Conservation (phyloP, 1,139 yeast genomes). For the Geotrichum candidum region DNA sequence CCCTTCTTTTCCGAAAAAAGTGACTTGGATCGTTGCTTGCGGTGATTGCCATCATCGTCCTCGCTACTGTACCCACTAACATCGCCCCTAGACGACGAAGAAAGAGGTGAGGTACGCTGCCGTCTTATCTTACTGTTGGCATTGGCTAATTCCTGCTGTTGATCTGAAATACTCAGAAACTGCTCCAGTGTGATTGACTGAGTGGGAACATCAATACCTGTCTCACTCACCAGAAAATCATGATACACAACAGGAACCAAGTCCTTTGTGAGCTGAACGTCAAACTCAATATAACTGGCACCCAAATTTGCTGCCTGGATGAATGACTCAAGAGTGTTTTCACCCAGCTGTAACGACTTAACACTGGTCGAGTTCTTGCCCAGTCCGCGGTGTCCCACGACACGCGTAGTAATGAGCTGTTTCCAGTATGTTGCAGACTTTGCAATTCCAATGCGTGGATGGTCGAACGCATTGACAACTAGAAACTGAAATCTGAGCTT, state of each 20-base stretch:
- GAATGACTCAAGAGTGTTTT: constrained; percentile 90
- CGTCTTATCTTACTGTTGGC: background rate
- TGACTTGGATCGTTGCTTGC: constrained; percentile 26
- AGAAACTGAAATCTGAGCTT: constrained; percentile 68
- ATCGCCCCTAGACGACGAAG: constrained; percentile 14
- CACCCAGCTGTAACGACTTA: constrained; percentile 86
- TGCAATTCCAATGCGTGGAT: constrained; percentile 60
- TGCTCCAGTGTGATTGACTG: constrained; percentile 87
- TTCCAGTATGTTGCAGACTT: constrained; percentile 89
- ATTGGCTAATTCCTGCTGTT: constrained; percentile 14
- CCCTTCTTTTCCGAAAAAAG: constrained; percentile 19
- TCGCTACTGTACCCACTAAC: constrained; percentile 20
- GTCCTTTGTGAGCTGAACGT: constrained; percentile 94
- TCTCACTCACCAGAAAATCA: constrained; percentile 90
- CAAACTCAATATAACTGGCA: constrained; percentile 72
- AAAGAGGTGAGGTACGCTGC: background rate
- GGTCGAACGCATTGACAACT: constrained; percentile 66
- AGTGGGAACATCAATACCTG: constrained; percentile 96
- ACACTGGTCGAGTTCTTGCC: constrained; percentile 72
- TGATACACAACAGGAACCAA: constrained; percentile 89
- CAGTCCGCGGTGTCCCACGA: constrained; percentile 93
- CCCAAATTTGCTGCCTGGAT: constrained; percentile 96
- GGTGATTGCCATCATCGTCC: constrained; percentile 1
- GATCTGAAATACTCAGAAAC: constrained; percentile 48
- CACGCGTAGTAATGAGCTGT: constrained; percentile 79